Conservation (phyloP, 2,329 filamentous ascomycete species). For the Bimuria novae-zelandiae region DNA sequence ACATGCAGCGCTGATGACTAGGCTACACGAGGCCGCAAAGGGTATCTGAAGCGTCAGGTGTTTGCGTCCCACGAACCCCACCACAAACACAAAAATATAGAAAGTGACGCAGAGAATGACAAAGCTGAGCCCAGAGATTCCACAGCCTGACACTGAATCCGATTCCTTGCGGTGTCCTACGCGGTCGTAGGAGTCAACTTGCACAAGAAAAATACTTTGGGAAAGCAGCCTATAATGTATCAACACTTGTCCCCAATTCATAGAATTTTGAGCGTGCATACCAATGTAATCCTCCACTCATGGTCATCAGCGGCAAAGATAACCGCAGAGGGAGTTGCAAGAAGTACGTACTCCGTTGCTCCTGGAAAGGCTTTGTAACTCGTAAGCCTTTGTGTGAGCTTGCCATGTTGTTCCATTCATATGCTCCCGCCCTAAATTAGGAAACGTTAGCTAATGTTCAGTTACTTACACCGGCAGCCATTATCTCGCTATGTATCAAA, state of each 20-base stretch:
- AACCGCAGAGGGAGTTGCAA: constrained; percentile 45
- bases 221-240: constrained; percentile 35
- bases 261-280: too few relatives aligned
- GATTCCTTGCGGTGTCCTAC: neutral
- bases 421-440: constrained; percentile 43
- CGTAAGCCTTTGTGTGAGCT: constrained; percentile 36
- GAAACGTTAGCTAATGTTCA: neutral
- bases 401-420: constrained; percentile 53
- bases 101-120: constrained; percentile 11
- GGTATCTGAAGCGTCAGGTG: constrained; percentile 77
- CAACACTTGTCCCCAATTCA: neutral
- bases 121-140: constrained; percentile 18
- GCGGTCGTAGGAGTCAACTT: constrained; percentile 21
- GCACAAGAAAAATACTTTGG: constrained; percentile 45
- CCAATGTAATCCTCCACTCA: constrained; percentile 44
- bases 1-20: constrained; percentile 23
- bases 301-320: constrained; percentile 36
- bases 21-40: constrained; percentile 74
- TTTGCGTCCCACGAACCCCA: constrained; percentile 65
- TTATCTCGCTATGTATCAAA: too few relatives aligned
- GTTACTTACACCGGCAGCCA: neutral
- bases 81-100: constrained; percentile 8
- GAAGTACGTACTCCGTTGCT: constrained; percentile 47
- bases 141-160: constrained; percentile 10
- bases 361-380: constrained; percentile 35